Evolutionary conservation across 1,139 yeast species (phyloP), one percentile per base, ranked within the genome.

Genomic region (Yamadazyma triangularis): DNA sequence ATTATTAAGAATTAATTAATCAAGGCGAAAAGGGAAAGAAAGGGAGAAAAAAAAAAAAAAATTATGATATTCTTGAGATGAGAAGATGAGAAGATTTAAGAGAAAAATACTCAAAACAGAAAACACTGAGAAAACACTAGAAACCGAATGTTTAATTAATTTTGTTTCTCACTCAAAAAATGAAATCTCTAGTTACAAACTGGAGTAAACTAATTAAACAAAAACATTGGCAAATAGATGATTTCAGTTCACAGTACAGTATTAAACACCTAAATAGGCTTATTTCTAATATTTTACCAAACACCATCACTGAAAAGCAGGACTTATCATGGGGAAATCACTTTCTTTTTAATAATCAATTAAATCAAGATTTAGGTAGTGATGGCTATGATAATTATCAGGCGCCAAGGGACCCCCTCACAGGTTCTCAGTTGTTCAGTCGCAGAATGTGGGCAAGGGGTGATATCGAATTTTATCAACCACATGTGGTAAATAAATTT

Each of bases 311-410:
- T 8, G n/a, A n/a, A n/a, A n/a, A n/a, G n/a, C n/a, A n/a, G n/a
- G 12, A 11, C n/a, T 11, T 10, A 21, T 9, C 23, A 10, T 7
- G 15, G 4, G 94, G 94, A 0, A 78, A 74, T 40, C 88, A 84
- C 41, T 67, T 87, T 35, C 54, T 82, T 3, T 86, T 70, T 51
- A 78, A 77, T 53, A 58, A 67, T 23, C 77, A 72, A 25, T 51
- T 58, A 15, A 87, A 77, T 41, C 32, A 41, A 1, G 53, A 53
- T 3, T 49, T 86, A 15, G 79, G 83, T 1, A 28, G 48, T 2
- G 97, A 89, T 53, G 96, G 96, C 0, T 89, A 86, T 54, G 95
- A 85, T 44, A 68, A 79, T 34, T 77, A 80, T 45, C 95, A 85
- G 51, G 79, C 91, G 1, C 96, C 96, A 1, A 26, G 36, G 1